Conservation (phyloP, 139 green algal species). For the Chlorella sp. region DNA sequence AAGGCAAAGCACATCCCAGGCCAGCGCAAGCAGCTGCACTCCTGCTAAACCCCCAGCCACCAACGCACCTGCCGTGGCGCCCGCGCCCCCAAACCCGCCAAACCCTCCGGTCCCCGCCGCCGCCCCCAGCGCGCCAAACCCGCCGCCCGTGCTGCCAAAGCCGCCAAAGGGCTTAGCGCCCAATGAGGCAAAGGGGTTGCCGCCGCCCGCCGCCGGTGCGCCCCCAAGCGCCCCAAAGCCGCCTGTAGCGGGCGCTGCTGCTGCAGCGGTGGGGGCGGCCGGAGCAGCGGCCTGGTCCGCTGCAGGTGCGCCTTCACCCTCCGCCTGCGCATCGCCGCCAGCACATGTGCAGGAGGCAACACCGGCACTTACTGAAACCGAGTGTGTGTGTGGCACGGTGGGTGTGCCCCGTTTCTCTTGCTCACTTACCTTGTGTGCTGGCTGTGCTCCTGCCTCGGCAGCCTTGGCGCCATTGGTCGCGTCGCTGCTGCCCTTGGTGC, state of each 20-base stretch:
- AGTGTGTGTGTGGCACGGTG: too few species aligned
- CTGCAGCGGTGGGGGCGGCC: neutral
- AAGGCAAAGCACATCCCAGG: neutral
- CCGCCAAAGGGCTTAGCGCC: neutral
- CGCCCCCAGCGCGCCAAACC: neutral
- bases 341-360: too few species aligned
- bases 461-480: too few species aligned
- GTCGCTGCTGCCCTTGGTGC: too few species aligned
- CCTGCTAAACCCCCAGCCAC: neutral
- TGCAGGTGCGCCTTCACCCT: neutral
- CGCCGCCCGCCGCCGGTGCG: neutral
- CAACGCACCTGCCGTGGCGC: neutral
- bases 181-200: neutral
- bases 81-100: neutral
- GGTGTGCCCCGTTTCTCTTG: too few species aligned
- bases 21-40: neutral
- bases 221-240: neutral
- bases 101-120: neutral
- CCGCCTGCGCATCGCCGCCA: too few species aligned
- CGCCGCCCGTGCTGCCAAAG: neutral
- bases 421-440: too few species aligned
- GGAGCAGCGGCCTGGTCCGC: neutral
- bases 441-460: too few species aligned
- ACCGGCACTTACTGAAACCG: too few species aligned
- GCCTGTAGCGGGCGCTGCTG: neutral